phyloP scores from a whole-genome alignment of 768 basidiomycete species.

The Suillus americanus region DNA sequence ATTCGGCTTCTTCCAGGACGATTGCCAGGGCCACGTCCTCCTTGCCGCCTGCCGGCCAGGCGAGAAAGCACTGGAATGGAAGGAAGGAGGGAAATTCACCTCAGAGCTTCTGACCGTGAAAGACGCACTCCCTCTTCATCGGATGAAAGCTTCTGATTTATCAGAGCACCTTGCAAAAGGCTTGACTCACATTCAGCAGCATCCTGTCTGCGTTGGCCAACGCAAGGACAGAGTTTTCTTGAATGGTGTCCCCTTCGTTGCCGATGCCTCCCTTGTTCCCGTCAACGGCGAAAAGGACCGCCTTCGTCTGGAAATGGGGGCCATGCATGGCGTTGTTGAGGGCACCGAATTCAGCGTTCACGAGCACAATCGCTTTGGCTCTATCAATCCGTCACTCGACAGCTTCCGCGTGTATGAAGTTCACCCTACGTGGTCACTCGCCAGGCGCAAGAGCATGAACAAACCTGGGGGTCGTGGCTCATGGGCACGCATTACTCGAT shows the following conservation, averaged over 20 bases:
- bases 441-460: conserved; percentile 37
- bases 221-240: conserved; percentile 53
- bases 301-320: conserved; percentile 55
- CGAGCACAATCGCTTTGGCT: conserved; percentile 58
- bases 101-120: conserved; percentile 49
- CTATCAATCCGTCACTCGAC: conserved; percentile 54
- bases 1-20: conserved; percentile 45
- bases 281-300: conserved; percentile 39
- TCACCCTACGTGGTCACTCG: conserved; percentile 58
- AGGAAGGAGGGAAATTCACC: conserved; percentile 65
- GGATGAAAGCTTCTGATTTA: conserved; percentile 49
- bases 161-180: conserved; percentile 40
- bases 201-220: conserved; percentile 49
- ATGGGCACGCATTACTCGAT: conserved; percentile 54
- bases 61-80: conserved; percentile 58
- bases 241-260: conserved; percentile 52
- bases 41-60: conserved; percentile 58
- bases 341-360: conserved; percentile 65
- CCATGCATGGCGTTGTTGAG: conserved; percentile 61
- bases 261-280: conserved; percentile 48
- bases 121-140: conserved; percentile 49
- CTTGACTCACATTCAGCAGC: conserved; percentile 40
- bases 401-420: conserved; percentile 52
- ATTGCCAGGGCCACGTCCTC: conserved; percentile 46
- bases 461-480: conserved; percentile 38